Percentiles rank a stretch among this genome's conserved stretches.
Conservation (phyloP, 768 basidiomycete species). For the Rhizopogon rudus region DNA sequence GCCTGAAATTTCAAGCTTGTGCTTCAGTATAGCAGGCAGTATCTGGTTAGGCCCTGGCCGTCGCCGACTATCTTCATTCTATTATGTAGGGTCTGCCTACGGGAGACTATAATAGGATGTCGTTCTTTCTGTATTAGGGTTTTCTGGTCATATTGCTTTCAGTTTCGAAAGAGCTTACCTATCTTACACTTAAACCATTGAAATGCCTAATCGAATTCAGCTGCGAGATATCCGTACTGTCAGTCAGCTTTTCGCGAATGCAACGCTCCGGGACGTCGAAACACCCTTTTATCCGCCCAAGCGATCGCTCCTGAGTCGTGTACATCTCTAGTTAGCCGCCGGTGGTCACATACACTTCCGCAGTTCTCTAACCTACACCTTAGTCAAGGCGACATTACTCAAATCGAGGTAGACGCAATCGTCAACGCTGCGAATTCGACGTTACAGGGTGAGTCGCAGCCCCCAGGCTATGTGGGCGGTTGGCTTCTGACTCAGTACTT, state of each 20-base stretch:
- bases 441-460: constrained; percentile 48
- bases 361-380: not conserved
- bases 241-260: constrained; percentile 43
- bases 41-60: too few relatives aligned
- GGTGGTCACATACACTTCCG: not conserved
- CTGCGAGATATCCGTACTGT: constrained; percentile 55
- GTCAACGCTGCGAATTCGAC: constrained; percentile 81
- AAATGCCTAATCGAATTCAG: constrained; percentile 15
- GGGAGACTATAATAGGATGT: too few relatives aligned
- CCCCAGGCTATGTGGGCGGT: constrained; percentile 2
- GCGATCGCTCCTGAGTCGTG: constrained; percentile 41
- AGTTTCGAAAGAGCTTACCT: too few relatives aligned
- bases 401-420: constrained; percentile 63
- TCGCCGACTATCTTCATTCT: too few relatives aligned
- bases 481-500: not conserved
- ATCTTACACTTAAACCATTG: not conserved
- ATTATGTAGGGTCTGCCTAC: too few relatives aligned
- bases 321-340: constrained; percentile 68
- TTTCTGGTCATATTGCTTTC: too few relatives aligned
- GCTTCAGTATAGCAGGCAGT: too few relatives aligned
- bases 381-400: constrained; percentile 80
- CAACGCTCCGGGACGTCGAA: constrained; percentile 32
- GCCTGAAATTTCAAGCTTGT: too few relatives aligned
- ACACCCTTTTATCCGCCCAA: constrained; percentile 33
- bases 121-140: too few relatives aligned